Percentiles rank a stretch among this genome's conserved stretches.
These are phyloP conservation scores for Pythium brachiatum DNA, from an alignment of 352 stramenopile genomes.

Conservation along the genomic window DNA sequence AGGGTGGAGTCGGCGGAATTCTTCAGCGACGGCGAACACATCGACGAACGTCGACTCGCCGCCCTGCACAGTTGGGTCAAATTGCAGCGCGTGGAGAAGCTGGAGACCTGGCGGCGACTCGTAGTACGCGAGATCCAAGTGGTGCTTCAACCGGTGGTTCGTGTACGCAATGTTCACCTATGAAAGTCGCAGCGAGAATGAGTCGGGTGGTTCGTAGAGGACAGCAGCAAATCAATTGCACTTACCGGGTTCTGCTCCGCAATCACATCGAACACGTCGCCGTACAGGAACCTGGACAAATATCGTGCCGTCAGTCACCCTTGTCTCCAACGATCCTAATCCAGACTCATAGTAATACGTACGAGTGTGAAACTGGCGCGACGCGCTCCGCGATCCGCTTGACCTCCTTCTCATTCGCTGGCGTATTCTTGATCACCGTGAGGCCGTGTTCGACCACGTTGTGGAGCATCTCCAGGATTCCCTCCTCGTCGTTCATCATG, in stretches of 20 bases:
- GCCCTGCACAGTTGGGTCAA: conserved; percentile 80
- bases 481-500: conserved; percentile 72
- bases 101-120: conserved; percentile 95
- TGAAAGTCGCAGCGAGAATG: background rate
- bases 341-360: no score
- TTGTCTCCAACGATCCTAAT: no score
- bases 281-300: conserved; percentile 68
- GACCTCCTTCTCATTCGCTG: conserved; percentile 48
- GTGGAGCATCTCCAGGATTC: conserved; percentile 63
- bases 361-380: conserved; percentile 78
- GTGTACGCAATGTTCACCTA: conserved; percentile 96
- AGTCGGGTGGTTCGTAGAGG: background rate
- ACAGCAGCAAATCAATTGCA: background rate
- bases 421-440: conserved; percentile 73
- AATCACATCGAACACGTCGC: conserved; percentile 83
- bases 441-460: conserved; percentile 71
- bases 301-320: background rate
- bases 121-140: conserved; percentile 96
- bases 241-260: conserved; percentile 71
- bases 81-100: conserved; percentile 91
- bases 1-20: conserved; percentile 60
- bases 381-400: conserved; percentile 79
- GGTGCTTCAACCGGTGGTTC: conserved; percentile 83
- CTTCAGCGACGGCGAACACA: conserved; percentile 70
- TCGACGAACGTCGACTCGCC: conserved; percentile 87